Evolutionary conservation across 2,329 filamentous ascomycete species (phyloP).

Genomic region (Teratosphaeria zuluensis): DNA sequence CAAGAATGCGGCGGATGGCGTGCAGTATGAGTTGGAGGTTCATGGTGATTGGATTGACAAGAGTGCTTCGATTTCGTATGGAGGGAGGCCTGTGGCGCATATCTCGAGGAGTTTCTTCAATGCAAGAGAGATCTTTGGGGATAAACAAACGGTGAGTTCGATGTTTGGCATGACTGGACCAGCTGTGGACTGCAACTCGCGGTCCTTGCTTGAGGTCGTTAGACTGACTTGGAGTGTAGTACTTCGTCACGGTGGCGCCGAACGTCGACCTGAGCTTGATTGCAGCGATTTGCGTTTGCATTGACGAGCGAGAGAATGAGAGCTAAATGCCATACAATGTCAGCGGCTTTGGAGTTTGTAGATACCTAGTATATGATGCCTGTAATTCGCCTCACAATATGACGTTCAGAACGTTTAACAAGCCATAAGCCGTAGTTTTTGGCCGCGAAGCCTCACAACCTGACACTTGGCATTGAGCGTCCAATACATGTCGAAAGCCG

Average conservation of each 20-base stretch:
- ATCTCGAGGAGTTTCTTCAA: slow-evolving; percentile 53
- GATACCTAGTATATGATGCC: no score
- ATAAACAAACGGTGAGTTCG: slow-evolving; percentile 45
- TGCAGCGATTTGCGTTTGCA: slow-evolving; percentile 55
- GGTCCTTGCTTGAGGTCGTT: not conserved
- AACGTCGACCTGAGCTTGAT: slow-evolving; percentile 58
- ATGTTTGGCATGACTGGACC: not conserved
- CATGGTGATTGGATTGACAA: slow-evolving; percentile 53
- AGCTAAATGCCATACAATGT: no score
- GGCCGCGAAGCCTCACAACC: not conserved
- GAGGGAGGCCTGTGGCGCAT: slow-evolving; percentile 43
- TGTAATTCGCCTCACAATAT: no score
- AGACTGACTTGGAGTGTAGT: slow-evolving; percentile 25
- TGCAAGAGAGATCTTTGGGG: slow-evolving; percentile 47
- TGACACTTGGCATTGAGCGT: not conserved
- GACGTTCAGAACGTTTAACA: not conserved
- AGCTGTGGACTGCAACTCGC: not conserved
- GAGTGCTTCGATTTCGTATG: slow-evolving; percentile 46
- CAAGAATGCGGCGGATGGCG: slow-evolving; percentile 37
- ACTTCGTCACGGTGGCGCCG: slow-evolving; percentile 53
- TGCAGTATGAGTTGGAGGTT: slow-evolving; percentile 43
- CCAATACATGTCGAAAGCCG: no score
- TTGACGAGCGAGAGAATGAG: slow-evolving; percentile 57
- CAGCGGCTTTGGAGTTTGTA: no score
- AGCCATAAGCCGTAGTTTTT: not conserved